Evolutionary conservation across 441 rosid species (phyloP).

Genomic region (Erysimum pusillum): DNA sequence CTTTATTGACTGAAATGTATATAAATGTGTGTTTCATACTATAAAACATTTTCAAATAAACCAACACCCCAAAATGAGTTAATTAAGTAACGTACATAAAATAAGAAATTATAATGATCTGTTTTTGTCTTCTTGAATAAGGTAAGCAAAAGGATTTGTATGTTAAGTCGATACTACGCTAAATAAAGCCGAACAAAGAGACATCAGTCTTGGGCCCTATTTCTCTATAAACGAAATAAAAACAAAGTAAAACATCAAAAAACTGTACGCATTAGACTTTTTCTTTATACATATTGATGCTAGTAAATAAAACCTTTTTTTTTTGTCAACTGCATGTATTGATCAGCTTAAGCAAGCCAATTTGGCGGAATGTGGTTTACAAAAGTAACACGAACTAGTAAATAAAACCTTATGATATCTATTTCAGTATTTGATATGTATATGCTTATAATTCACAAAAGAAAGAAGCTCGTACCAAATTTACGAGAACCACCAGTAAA

Average conservation of each 20-base stretch:
- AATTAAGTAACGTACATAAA: background rate
- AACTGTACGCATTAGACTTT: background rate
- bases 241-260: slow-evolving; percentile 9
- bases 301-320: too few species aligned
- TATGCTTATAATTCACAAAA: background rate
- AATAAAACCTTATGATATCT: background rate
- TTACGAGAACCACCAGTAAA: slow-evolving; percentile 2
- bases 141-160: slow-evolving; percentile 17
- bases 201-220: slow-evolving; percentile 10
- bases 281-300: background rate
- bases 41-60: background rate
- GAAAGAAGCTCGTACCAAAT: background rate
- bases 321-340: too few species aligned
- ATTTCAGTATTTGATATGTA: background rate
- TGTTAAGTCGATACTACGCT: slow-evolving; percentile 9
- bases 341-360: too few species aligned
- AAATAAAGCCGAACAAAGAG: slow-evolving; percentile 7
- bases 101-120: background rate
- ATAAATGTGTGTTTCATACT: background rate
- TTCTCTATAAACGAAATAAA: background rate
- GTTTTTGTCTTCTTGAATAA: slow-evolving; percentile 8
- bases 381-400: too few species aligned
- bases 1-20: background rate
- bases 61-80: background rate
- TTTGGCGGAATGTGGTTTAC: too few species aligned